These are phyloP conservation scores for Hortaea werneckii DNA, from an alignment of 2,329 filamentous ascomycete species.

Conservation along the genomic window DNA sequence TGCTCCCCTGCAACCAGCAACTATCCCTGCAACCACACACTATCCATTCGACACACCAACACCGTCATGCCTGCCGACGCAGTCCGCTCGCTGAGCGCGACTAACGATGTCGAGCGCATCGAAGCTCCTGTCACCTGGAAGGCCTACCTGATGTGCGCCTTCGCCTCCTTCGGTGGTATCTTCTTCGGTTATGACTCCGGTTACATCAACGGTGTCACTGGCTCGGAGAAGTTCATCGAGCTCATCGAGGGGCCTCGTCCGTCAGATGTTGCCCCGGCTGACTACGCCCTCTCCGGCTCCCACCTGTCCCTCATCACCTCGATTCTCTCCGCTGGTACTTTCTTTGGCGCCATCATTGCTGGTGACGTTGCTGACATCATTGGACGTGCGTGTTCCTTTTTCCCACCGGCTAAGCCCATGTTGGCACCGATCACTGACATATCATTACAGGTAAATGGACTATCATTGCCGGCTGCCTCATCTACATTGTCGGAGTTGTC, in stretches of 20 bases:
- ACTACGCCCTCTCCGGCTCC: conserved; percentile 19
- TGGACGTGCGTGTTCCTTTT: conserved; percentile 30
- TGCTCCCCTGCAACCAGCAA: neutral
- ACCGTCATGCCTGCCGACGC: conserved; percentile 7
- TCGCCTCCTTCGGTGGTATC: conserved; percentile 46
- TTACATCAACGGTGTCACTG: conserved; percentile 50
- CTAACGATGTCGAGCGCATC: conserved; percentile 43
- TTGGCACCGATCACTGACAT: too few species aligned
- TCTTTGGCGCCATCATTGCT: conserved; percentile 67
- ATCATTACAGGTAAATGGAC: conserved; percentile 48
- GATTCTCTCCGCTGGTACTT: conserved; percentile 61
- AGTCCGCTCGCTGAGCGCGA: conserved; percentile 26
- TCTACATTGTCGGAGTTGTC: conserved; percentile 55
- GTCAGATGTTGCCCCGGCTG: conserved; percentile 11
- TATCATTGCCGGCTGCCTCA: conserved; percentile 57
- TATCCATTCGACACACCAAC: conserved; percentile 34
- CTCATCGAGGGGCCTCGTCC: conserved; percentile 36
- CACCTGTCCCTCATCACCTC: conserved; percentile 56
- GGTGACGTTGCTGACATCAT: conserved; percentile 68
- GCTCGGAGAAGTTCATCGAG: conserved; percentile 41
- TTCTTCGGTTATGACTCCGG: conserved; percentile 74
- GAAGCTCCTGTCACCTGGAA: conserved; percentile 40
- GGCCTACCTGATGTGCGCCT: conserved; percentile 23
- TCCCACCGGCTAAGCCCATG: too few species aligned
- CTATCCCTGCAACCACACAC: neutral